Conservation (phyloP, 164 flowering plant genomes). For the Chloranthus sessilifolius region DNA sequence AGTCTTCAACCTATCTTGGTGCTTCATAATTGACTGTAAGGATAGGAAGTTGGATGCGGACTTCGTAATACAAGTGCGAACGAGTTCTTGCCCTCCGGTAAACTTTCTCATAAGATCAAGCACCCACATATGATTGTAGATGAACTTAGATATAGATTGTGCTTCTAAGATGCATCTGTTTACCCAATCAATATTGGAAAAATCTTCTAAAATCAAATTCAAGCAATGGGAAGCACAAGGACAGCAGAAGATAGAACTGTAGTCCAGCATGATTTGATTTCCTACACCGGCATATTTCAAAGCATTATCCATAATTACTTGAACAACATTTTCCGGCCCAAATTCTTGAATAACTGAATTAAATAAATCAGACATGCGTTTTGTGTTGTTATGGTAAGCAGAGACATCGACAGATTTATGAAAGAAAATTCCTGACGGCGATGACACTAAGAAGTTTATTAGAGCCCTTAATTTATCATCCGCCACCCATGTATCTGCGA, state of each 20-base stretch:
- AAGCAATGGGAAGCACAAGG: slow-evolving; percentile 89
- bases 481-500: slow-evolving; percentile 92
- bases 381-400: slow-evolving; percentile 61
- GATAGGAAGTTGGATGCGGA: slow-evolving; percentile 69
- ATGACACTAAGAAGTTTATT: slow-evolving; percentile 83
- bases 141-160: slow-evolving; percentile 64
- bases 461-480: slow-evolving; percentile 78
- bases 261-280: slow-evolving; percentile 64
- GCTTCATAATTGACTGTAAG: slow-evolving; percentile 68
- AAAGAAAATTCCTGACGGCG: slow-evolving; percentile 84
- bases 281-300: slow-evolving; percentile 52
- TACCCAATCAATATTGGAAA: slow-evolving; percentile 82
- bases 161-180: slow-evolving; percentile 69
- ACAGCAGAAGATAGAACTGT: slow-evolving; percentile 65
- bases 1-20: slow-evolving; percentile 55
- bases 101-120: slow-evolving; percentile 73
- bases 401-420: slow-evolving; percentile 88
- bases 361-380: slow-evolving; percentile 66
- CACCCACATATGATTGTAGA: slow-evolving; percentile 60
- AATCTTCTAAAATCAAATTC: slow-evolving; percentile 76
- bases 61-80: slow-evolving; percentile 67
- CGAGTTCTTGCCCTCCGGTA: slow-evolving; percentile 72
- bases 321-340: slow-evolving; percentile 88
- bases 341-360: slow-evolving; percentile 83
- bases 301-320: slow-evolving; percentile 69